A percentile compares a stretch with the other conserved stretches of the same genome.
Evolutionary conservation across 2,329 filamentous ascomycete genomes (phyloP).

Genomic region (Lasiodiplodia gonubiensis): DNA sequence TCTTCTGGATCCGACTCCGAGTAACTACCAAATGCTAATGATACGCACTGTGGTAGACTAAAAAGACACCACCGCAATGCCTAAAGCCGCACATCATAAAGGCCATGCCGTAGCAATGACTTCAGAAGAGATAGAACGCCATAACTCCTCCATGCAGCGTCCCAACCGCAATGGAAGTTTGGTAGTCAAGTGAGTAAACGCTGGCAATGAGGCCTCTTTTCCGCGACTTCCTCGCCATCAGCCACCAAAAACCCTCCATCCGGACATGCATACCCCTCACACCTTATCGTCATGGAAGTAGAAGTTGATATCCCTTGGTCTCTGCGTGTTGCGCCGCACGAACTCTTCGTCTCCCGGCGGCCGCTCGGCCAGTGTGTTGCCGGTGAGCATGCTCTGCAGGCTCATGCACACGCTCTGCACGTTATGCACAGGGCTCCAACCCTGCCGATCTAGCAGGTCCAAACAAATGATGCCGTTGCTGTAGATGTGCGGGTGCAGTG

Average conservation of each 20-base stretch:
- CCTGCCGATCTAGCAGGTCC: constrained; percentile 83
- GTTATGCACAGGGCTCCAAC: constrained; percentile 96
- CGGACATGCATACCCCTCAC: constrained; percentile 34
- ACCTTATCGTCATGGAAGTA: constrained; percentile 85
- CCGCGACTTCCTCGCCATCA: not conserved
- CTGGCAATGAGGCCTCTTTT: not conserved
- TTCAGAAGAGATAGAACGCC: not conserved
- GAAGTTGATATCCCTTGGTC: constrained; percentile 90
- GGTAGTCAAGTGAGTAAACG: not conserved
- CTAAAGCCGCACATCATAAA: not conserved
- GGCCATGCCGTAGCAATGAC: not conserved
- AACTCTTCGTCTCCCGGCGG: constrained; percentile 91
- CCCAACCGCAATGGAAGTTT: not conserved
- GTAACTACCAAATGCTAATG: not conserved
- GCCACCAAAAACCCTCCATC: not conserved
- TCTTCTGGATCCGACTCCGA: too few relatives aligned
- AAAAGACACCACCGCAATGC: constrained; percentile 20
- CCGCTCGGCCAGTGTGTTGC: constrained; percentile 88
- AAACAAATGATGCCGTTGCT: constrained; percentile 98
- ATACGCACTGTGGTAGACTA: not conserved
- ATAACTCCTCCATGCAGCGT: not conserved
- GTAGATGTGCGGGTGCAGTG: constrained; percentile 97
- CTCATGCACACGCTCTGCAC: constrained; percentile 97
- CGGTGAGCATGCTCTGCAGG: constrained; percentile 96
- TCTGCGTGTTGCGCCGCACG: constrained; percentile 75